Evolutionary conservation across 1,284 basidiomycete genomes (phyloP).

Genomic region (Ceratobasidium sp.): DNA sequence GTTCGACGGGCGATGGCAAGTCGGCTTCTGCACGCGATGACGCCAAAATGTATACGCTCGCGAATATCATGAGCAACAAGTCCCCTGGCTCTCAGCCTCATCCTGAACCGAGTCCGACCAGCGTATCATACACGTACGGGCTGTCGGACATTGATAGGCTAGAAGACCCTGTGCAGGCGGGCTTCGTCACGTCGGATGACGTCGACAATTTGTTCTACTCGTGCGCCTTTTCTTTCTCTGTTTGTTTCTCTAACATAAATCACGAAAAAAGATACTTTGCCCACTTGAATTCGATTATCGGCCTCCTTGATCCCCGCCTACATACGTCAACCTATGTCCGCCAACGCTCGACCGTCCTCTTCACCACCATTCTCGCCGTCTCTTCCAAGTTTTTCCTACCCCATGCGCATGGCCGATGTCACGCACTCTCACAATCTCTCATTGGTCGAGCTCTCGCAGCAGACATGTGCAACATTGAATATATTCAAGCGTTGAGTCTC

Average conservation of each 20-base stretch:
- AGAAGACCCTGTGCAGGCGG: constrained; percentile 47
- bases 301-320: constrained; percentile 50
- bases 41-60: constrained; percentile 30
- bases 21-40: constrained; percentile 1
- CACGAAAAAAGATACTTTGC: constrained; percentile 13
- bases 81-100: neutral
- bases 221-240: constrained; percentile 42
- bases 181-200: constrained; percentile 46
- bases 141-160: constrained; percentile 28
- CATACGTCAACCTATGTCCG: constrained; percentile 51
- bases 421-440: constrained; percentile 49
- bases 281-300: constrained; percentile 46
- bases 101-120: neutral
- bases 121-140: neutral
- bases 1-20: constrained; percentile 5
- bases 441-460: constrained; percentile 52
- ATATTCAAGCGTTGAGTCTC: constrained; percentile 51
- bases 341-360: constrained; percentile 50
- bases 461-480: constrained; percentile 50
- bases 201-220: constrained; percentile 48
- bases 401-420: constrained; percentile 49
- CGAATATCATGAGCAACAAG: constrained; percentile 29
- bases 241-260: neutral
- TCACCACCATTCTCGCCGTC: constrained; percentile 52
- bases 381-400: constrained; percentile 51